Evolutionary conservation across 805 yeast species (phyloP).

Genomic region (Yarrowia sp.): DNA sequence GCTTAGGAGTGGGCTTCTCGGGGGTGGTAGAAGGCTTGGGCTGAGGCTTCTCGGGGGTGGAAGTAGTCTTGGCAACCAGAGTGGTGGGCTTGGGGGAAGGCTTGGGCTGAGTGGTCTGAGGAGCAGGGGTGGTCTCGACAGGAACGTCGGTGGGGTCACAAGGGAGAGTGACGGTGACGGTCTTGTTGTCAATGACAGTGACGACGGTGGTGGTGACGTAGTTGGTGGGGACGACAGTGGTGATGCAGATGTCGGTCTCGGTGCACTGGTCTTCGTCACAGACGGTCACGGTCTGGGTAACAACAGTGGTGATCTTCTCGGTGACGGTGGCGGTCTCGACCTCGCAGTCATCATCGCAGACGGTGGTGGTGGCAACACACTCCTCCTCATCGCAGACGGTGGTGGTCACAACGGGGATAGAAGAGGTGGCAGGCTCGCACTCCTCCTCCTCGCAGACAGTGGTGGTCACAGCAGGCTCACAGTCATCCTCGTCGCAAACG

Average conservation of each 20-base stretch:
- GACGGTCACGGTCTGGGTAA: conserved; percentile 22
- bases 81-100: conserved; percentile 1
- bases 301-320: background rate
- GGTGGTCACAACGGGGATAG: too few species aligned
- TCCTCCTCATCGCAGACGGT: too few species aligned
- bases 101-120: conserved; percentile 2
- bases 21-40: background rate
- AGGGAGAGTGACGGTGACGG: conserved; percentile 10
- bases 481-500: too few species aligned
- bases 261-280: background rate
- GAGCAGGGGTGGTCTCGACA: background rate
- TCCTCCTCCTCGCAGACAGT: too few species aligned
- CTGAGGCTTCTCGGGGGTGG: background rate
- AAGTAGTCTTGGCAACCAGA: background rate
- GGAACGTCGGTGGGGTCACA: conserved; percentile 27
- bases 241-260: background rate
- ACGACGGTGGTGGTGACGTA: background rate
- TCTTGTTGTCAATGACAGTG: conserved; percentile 22
- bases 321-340: background rate
- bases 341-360: background rate
- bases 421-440: too few species aligned
- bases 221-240: conserved; percentile 11
- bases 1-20: background rate
- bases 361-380: background rate
- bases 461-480: too few species aligned